These are phyloP conservation scores for Coprinopsis sp. DNA, from an alignment of 768 basidiomycete genomes.

Conservation along the genomic window DNA sequence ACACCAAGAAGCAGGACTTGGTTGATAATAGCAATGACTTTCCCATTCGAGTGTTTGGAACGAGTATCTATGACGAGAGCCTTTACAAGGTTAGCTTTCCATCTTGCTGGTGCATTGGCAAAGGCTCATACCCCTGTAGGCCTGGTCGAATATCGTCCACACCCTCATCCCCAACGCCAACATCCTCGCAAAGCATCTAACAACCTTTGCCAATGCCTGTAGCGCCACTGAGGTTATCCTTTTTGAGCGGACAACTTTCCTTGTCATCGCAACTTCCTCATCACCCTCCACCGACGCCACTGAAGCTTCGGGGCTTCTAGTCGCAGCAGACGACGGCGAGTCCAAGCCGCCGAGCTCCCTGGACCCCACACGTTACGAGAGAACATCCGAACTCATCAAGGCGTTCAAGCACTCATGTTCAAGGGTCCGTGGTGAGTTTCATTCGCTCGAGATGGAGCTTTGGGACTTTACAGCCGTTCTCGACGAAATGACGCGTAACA, in stretches of 20 bases:
- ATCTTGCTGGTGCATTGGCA: conserved; percentile 3
- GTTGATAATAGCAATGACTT: conserved; percentile 59
- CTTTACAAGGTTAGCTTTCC: conserved; percentile 71
- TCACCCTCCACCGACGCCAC: conserved; percentile 35
- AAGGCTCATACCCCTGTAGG: conserved; percentile 42
- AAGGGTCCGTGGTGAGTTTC: conserved; percentile 79
- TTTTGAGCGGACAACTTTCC: conserved; percentile 96
- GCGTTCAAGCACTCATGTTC: conserved; percentile 91
- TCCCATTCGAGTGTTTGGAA: conserved; percentile 74
- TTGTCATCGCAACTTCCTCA: conserved; percentile 87
- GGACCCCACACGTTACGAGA: conserved; percentile 72
- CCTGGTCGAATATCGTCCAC: conserved; percentile 97
- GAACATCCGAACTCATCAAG: conserved; percentile 91
- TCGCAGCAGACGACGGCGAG: conserved; percentile 17
- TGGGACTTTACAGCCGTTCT: conserved; percentile 84
- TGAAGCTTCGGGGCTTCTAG: conserved; percentile 19
- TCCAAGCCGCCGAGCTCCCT: conserved; percentile 36
- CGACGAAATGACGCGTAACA: conserved; percentile 90
- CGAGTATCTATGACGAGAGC: conserved; percentile 96
- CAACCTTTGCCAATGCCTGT: conserved; percentile 81
- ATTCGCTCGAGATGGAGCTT: conserved; percentile 82
- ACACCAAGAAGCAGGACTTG: conserved; percentile 71
- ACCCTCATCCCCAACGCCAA: conserved; percentile 92
- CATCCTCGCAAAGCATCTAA: conserved; percentile 83
- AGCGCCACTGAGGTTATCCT: conserved; percentile 91